phyloP scores from a whole-genome alignment of 2,329 filamentous ascomycete genomes.

The Ambrosiella beaveri region DNA sequence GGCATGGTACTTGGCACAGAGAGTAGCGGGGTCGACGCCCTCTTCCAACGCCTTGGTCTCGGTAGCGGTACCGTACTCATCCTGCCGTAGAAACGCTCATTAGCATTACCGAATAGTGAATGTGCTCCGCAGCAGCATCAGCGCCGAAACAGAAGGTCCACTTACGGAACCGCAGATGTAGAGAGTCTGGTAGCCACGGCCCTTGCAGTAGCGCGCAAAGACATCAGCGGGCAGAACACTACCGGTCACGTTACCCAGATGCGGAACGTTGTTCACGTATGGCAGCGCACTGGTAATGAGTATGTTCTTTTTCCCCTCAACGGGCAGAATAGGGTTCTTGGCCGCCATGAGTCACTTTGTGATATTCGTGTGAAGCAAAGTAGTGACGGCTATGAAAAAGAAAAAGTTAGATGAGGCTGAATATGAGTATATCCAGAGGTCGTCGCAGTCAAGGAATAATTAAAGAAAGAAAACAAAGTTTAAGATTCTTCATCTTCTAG shows the following conservation, averaged over 20 bases:
- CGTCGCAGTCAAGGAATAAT: not conserved
- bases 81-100: slow-evolving; percentile 28
- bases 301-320: slow-evolving; percentile 65
- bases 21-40: slow-evolving; percentile 59
- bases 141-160: not conserved
- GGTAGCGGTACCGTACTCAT: slow-evolving; percentile 91
- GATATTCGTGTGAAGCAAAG: not conserved
- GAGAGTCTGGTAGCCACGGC: slow-evolving; percentile 60
- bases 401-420: not conserved
- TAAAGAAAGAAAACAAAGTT: not conserved
- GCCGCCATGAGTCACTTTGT: slow-evolving; percentile 13
- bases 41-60: slow-evolving; percentile 92
- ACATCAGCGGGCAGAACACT: slow-evolving; percentile 80
- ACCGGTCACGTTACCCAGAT: slow-evolving; percentile 78
- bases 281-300: slow-evolving; percentile 84
- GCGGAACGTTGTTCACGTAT: slow-evolving; percentile 59
- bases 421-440: not conserved
- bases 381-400: not conserved
- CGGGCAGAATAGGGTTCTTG: slow-evolving; percentile 37
- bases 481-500: too few relatives aligned
- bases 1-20: slow-evolving; percentile 85
- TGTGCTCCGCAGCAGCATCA: not conserved
- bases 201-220: slow-evolving; percentile 65
- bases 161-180: slow-evolving; percentile 56
- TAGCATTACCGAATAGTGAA: not conserved